Conservation (phyloP, 306 rosid species). For the Vigna hirtella region DNA sequence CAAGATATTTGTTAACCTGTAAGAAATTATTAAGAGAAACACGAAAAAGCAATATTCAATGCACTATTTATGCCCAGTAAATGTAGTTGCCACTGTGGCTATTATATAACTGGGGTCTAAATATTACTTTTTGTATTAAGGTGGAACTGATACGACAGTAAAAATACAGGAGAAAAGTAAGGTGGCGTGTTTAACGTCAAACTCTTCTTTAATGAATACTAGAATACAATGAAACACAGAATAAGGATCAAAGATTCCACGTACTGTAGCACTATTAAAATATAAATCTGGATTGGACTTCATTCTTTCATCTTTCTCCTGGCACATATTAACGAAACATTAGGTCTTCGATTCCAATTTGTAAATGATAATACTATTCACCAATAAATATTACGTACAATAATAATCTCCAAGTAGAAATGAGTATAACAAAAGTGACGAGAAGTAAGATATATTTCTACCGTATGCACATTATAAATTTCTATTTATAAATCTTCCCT, state of each 20-base stretch:
- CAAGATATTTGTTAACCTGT: conserved; percentile 86
- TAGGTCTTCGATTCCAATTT: conserved; percentile 44
- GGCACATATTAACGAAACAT: conserved; percentile 54
- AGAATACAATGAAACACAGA: conserved; percentile 32
- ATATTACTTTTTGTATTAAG: conserved; percentile 20
- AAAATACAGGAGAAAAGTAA: conserved; percentile 15
- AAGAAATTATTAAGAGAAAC: conserved; percentile 38
- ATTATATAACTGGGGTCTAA: conserved; percentile 19
- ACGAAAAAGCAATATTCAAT: conserved; percentile 27
- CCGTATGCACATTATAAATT: conserved; percentile 33
- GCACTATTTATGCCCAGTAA: conserved; percentile 4
- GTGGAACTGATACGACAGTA: conserved; percentile 23
- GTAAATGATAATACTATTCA: conserved; percentile 40
- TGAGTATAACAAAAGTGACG: conserved; percentile 26
- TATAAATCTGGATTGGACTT: conserved; percentile 84
- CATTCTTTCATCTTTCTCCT: conserved; percentile 96
- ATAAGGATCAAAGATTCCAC: conserved; percentile 48
- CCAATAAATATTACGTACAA: conserved; percentile 15
- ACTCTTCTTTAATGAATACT: conserved; percentile 18
- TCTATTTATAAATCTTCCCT: conserved; percentile 44
- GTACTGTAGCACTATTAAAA: conserved; percentile 87
- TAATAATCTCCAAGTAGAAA: conserved; percentile 26
- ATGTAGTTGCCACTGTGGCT: not conserved
- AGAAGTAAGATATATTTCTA: conserved; percentile 38
- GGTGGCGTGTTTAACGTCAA: conserved; percentile 36